Evolutionary conservation across 495 filamentous ascomycete genomes (phyloP), one percentile per base, ranked within the genome.

Genomic region (Immersiella caudata): DNA sequence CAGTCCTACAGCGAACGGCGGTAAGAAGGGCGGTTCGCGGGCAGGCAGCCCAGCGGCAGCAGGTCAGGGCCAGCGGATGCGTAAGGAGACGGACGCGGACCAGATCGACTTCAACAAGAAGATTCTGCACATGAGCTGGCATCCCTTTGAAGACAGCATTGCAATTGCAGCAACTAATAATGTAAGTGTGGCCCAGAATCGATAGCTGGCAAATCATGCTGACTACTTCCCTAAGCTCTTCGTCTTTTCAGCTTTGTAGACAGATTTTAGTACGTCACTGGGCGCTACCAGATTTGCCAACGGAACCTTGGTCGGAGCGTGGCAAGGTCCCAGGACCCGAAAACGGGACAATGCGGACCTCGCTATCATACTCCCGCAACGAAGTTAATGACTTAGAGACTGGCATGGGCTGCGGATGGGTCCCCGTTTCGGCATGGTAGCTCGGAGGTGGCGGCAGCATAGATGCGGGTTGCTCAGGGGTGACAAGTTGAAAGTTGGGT

Each of bases 31-130:
- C 29, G 89, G 90, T 36, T 94, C 91, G 57, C 83, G 95, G 78
- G 92, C 94, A 50, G 91, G 91, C 64, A 97, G 94, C 76, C 95
- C 95, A 64, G 94, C 94, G 16, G 91, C 89, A 54, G 89, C 89
- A 40, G 84, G 85, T 54, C 93, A 93, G 73, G 94, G 93, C 27
- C 92, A 93, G 72, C 87, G 95, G 62, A 99, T 99, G 95, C 88
- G 93, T 74, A 98, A 97, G 82, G 95, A 99, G 83, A 99, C 96
- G 60, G 95, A 99, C 79, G 95, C 95, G 68, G 95, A 99, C 78
- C 94, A 97, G 82, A 99, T 99, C 80, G 95, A 99, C 77, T 99
- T 98, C 82, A 98, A 99, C 86, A 99, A 99, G 90, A 99, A 99
- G 88, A 99, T 99, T 77, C 75, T 99, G 78, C 95, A 99, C 78